Base-by-base conservation (phyloP, 2,329 filamentous ascomycete genomes). In the Periconia macrospinosa region DNA sequence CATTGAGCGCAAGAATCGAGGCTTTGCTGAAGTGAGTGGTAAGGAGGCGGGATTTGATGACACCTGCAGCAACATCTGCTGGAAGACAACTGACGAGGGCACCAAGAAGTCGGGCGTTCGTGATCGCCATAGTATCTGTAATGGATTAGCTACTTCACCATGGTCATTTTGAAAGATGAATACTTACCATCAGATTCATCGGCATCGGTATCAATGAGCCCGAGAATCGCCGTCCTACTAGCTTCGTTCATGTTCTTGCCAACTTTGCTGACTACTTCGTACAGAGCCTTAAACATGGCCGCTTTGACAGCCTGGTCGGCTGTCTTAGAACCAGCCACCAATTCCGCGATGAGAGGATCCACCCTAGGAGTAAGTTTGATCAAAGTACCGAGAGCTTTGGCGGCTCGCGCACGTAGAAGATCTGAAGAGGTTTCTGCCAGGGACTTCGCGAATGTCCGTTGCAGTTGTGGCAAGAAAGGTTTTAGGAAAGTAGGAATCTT, bases 401-500 rank as follows among this genome's bases (percentile, higher is more conserved):
- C 94, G 49, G 95, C 94, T 61, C 95, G 86, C 54, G 87, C 88
- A 60, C 95, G 86, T 54, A 99, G 78, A 18, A 92, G 80, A 62
- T 97, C 93, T 72, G 93, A 97, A 0, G 92, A 90, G 0, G 92
- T 87, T 74, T 99, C 95, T 2, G 94, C 94, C 47, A 99, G 82
- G 41, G 92, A 93, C 76, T 97, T 95, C 53, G 94, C 93, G 78
- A 99, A 99, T 0, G 94, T 99, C 56, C 94, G 86, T 76, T 99
- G 94, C 49, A 99, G 83, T 71, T 99, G 94, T 10, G 94, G 94
- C 70, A 99, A 78, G 84, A 99, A 99, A 3, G 94, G 94, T 77
- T 97, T 97, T 56, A 99, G 83, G 63, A 95, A 93, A 10, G 89
- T 85, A 0, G 94, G 94, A 73, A 99, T 97, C 83, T 97, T 99